These are phyloP conservation scores for Lentinula edodes DNA, from an alignment of 768 basidiomycete species.

Conservation along the genomic window DNA sequence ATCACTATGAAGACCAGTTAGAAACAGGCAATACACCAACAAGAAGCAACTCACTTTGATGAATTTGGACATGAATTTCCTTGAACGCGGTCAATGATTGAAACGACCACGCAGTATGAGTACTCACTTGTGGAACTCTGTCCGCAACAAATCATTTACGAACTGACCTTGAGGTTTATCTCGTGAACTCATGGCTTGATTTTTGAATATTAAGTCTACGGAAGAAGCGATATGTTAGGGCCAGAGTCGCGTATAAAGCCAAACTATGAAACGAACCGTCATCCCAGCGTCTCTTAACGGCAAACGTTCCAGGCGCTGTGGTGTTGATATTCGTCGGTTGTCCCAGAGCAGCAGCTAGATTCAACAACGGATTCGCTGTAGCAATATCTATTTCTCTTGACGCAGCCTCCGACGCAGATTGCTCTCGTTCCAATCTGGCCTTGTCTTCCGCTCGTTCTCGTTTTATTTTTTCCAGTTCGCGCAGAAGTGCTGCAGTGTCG, in stretches of 20 bases:
- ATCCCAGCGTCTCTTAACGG: slow-evolving; percentile 93
- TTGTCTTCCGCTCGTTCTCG: slow-evolving; percentile 94
- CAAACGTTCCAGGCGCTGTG: slow-evolving; percentile 75
- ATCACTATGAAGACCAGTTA: not conserved
- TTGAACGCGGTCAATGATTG: slow-evolving; percentile 21
- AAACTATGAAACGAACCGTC: slow-evolving; percentile 20
- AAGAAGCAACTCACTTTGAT: slow-evolving; percentile 54
- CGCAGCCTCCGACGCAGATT: slow-evolving; percentile 53
- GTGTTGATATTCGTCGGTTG: slow-evolving; percentile 69
- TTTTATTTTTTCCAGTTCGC: slow-evolving; percentile 98
- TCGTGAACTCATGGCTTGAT: slow-evolving; percentile 75
- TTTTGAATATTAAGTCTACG: slow-evolving; percentile 95
- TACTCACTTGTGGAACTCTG: slow-evolving; percentile 86
- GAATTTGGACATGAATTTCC: slow-evolving; percentile 91
- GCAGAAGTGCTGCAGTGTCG: slow-evolving; percentile 43
- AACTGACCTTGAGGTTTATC: slow-evolving; percentile 72
- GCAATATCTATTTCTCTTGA: slow-evolving; percentile 81
- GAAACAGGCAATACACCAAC: not conserved
- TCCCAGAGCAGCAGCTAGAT: slow-evolving; percentile 87
- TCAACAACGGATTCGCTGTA: slow-evolving; percentile 80
- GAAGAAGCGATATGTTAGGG: slow-evolving; percentile 8
- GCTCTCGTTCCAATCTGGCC: slow-evolving; percentile 71
- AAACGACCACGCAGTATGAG: slow-evolving; percentile 12
- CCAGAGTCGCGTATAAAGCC: slow-evolving; percentile 50
- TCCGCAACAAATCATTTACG: slow-evolving; percentile 92